A percentile compares a stretch with the other conserved stretches of the same genome.
phyloP scores from a whole-genome alignment of 768 basidiomycete genomes.

The Pulveroboletus sp. region DNA sequence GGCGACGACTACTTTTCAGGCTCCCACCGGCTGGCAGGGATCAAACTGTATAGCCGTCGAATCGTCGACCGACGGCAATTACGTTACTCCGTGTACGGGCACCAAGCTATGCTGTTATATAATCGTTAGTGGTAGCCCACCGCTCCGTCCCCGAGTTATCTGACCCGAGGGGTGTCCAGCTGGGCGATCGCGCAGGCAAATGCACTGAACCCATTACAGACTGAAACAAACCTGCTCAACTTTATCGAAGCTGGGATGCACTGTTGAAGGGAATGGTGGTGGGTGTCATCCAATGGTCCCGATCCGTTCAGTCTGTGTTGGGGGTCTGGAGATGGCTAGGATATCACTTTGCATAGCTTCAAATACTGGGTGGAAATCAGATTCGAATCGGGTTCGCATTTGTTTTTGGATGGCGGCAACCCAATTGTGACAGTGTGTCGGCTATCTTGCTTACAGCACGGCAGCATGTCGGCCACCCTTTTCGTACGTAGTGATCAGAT shows the following conservation, averaged over 20 bases:
- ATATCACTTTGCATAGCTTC: too few relatives aligned
- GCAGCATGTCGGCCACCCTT: background rate
- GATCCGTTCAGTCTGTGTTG: too few relatives aligned
- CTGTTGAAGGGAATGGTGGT: too few relatives aligned
- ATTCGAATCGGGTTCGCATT: too few relatives aligned
- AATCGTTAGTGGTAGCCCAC: background rate
- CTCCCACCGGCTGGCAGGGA: background rate
- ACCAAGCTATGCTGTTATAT: constrained; percentile 3
- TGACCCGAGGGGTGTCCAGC: background rate
- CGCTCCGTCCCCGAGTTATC: too few relatives aligned
- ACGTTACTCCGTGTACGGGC: background rate
- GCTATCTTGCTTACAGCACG: background rate
- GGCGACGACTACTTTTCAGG: background rate
- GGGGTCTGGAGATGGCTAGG: too few relatives aligned
- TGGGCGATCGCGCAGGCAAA: background rate
- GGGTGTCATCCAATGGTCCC: too few relatives aligned
- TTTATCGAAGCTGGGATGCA: too few relatives aligned
- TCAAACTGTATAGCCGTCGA: background rate
- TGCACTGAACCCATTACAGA: background rate
- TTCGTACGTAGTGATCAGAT: background rate
- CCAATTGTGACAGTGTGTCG: too few relatives aligned
- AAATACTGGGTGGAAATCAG: too few relatives aligned
- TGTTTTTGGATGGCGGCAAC: too few relatives aligned
- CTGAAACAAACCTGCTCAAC: background rate
- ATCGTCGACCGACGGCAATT: background rate